These are phyloP conservation scores for Pichia terricola DNA, from an alignment of 1,139 yeast species.

Conservation along the genomic window DNA sequence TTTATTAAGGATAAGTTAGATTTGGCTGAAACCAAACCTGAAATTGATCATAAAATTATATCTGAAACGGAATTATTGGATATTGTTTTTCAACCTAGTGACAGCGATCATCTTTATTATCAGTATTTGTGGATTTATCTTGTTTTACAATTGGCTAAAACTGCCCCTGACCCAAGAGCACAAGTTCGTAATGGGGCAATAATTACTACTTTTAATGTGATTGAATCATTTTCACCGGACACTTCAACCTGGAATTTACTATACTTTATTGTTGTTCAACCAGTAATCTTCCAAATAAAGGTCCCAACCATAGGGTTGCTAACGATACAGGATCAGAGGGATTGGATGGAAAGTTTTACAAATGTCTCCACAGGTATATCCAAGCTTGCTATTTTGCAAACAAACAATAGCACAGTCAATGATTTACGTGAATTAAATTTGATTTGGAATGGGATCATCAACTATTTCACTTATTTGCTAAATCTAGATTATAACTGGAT, in stretches of 20 bases:
- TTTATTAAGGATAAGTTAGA: slow-evolving; percentile 34
- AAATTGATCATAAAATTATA: slow-evolving; percentile 8
- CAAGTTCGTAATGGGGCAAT: slow-evolving; percentile 86
- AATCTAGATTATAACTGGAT: slow-evolving; percentile 31
- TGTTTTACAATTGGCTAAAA: slow-evolving; percentile 48
- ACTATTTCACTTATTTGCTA: slow-evolving; percentile 35
- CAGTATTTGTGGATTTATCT: slow-evolving; percentile 53
- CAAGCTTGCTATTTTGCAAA: slow-evolving; percentile 29
- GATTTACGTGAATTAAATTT: slow-evolving; percentile 5
- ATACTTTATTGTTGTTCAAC: slow-evolving; percentile 40
- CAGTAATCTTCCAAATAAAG: slow-evolving; percentile 27
- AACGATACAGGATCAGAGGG: slow-evolving; percentile 22
- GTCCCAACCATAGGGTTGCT: slow-evolving; percentile 4
- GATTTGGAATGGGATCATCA: slow-evolving; percentile 46
- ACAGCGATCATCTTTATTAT: slow-evolving; percentile 14
- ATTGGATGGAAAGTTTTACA: slow-evolving; percentile 48
- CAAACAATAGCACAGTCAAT: slow-evolving; percentile 18
- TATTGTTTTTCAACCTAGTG: slow-evolving; percentile 17
- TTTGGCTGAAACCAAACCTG: not conserved
- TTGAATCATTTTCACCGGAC: slow-evolving; percentile 64
- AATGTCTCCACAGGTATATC: slow-evolving; percentile 53
- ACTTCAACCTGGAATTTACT: slow-evolving; percentile 50
- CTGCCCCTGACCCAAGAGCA: slow-evolving; percentile 55
- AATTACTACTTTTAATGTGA: slow-evolving; percentile 76
- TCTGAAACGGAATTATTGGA: slow-evolving; percentile 22